Base-by-base conservation (phyloP, 2,329 filamentous ascomycete species). In the Thielaviopsis euricoi region DNA sequence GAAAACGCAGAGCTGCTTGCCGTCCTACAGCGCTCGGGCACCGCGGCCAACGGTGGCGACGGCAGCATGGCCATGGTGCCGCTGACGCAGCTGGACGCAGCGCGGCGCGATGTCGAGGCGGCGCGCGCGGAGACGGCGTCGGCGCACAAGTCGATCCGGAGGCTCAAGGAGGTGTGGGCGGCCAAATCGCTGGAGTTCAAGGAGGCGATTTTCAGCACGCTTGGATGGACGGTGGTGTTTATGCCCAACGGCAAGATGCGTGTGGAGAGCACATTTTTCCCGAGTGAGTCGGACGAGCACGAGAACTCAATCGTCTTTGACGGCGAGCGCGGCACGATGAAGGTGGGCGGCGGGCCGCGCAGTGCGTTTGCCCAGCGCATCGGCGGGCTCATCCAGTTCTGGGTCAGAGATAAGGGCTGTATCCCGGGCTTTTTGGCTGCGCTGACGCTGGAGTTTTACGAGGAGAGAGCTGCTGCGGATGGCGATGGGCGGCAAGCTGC, bases 161-260 rank as follows among this genome's bases (percentile, higher is more conserved):
- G 93, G 1, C 81, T 97, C 13, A 95, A 94, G 65, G 87, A 96
- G 66, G 93, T 97, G 59, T 98, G 89, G 86, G 81, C 81, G 0
- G 81, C 86, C 63, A 98, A 97, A 69, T 89, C 87, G 1, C 82
- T 86, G 65, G 93, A 98, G 71, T 97, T 98, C 73, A 88, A 94
- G 54, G 89, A 97, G 71, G 89, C 90, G 33, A 90, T 98, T 60
- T 90, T 90, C 62, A 89, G 84, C 21, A 85, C 95, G 0, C 78
- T 98, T 0, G 93, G 93, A 0, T 98, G 90, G 86, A 91, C 91
- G 56, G 82, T 97, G 13, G 89, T 93, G 33, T 97, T 98, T 68
- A 85, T 96, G 68, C 89, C 90, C n/a, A 95, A 95, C 68, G 93
- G 93, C 49, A 91, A 95, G 66, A 94, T 96, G 71, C 85, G 89